Evolutionary conservation across 176 grass and related monocot genomes (phyloP).

Genomic region (Ensete ventricosum): DNA sequence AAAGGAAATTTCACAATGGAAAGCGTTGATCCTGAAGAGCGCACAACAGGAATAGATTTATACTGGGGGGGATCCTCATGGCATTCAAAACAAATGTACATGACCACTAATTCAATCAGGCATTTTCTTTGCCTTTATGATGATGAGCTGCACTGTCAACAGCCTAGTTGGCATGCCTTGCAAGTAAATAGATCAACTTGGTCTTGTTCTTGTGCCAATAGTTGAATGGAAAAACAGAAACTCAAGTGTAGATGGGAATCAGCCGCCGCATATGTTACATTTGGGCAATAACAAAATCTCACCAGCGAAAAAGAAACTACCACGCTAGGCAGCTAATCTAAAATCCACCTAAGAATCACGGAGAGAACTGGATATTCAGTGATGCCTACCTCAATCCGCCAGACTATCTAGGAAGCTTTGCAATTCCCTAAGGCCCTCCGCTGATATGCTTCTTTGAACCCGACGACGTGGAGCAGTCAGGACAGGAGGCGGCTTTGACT

Average conservation of each 20-base stretch:
- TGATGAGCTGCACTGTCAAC: neutral
- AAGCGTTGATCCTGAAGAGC: too few relatives aligned
- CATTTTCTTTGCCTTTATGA: neutral
- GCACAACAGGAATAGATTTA: too few relatives aligned
- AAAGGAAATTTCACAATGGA: too few relatives aligned
- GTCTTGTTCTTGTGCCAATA: neutral
- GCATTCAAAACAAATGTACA: neutral
- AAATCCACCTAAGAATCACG: slow-evolving; percentile 30
- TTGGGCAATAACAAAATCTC: slow-evolving; percentile 51
- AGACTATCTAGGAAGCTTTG: slow-evolving; percentile 82
- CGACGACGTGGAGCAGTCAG: slow-evolving; percentile 55
- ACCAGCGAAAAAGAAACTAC: slow-evolving; percentile 22
- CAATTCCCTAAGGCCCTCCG: slow-evolving; percentile 73
- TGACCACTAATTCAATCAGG: neutral
- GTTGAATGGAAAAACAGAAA: neutral
- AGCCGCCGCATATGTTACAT: slow-evolving; percentile 1
- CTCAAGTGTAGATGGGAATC: neutral
- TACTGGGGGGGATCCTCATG: too few relatives aligned
- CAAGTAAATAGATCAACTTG: neutral
- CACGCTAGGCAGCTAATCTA: slow-evolving; percentile 34
- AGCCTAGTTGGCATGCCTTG: neutral
- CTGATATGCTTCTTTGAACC: slow-evolving; percentile 90
- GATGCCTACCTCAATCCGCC: slow-evolving; percentile 31
- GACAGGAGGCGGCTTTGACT: slow-evolving; percentile 46
- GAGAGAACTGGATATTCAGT: slow-evolving; percentile 6